Conservation (phyloP, 768 basidiomycete species). For the Trametes cingulata region DNA sequence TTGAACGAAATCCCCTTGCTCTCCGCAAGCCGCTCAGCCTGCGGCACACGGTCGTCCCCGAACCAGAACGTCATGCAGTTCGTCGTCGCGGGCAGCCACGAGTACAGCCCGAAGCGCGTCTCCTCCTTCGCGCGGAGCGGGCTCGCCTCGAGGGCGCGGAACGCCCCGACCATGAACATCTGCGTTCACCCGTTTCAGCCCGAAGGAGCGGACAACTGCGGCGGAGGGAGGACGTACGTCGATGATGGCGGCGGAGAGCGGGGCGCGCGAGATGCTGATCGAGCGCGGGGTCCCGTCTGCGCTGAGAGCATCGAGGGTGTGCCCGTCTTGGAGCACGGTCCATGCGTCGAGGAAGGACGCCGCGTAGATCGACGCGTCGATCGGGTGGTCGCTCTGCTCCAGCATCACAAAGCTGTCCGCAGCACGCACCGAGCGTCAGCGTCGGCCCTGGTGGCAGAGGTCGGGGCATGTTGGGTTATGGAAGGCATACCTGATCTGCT, state of each 20-base stretch:
- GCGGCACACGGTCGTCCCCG: background rate
- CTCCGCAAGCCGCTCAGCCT: background rate
- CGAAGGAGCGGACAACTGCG: too few relatives aligned
- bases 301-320: background rate
- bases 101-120: background rate
- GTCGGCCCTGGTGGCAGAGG: background rate
- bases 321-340: background rate
- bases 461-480: background rate
- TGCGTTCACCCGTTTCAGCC: too few relatives aligned
- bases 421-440: background rate
- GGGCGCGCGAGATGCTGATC: background rate
- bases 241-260: background rate
- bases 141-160: background rate
- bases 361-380: background rate
- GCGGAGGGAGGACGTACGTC: constrained; percentile 1
- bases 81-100: background rate
- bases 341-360: background rate
- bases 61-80: background rate
- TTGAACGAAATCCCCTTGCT: background rate
- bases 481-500: background rate
- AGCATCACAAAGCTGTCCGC: background rate
- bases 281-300: background rate
- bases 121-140: background rate
- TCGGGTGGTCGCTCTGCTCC: background rate
- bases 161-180: background rate